These are phyloP conservation scores for Botrytis deweyae DNA, from an alignment of 2,329 filamentous ascomycete genomes.

Conservation along the genomic window DNA sequence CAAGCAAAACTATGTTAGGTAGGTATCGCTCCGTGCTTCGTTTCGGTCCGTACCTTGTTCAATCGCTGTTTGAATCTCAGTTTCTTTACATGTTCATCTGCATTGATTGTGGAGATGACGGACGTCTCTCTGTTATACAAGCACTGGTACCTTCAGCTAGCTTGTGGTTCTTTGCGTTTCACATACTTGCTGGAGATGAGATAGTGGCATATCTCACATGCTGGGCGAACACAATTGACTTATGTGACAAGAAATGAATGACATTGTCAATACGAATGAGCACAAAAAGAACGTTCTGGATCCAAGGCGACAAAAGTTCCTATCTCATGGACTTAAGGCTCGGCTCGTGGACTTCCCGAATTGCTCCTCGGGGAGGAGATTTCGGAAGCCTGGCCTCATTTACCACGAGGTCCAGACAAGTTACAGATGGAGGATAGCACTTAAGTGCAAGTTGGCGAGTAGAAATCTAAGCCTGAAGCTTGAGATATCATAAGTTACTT, in stretches of 20 bases:
- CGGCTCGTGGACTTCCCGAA: slow-evolving; percentile 3
- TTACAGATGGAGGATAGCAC: neutral
- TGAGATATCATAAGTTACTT: neutral
- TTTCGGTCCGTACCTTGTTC: slow-evolving; percentile 13
- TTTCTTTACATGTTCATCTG: slow-evolving; percentile 12
- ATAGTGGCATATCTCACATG: slow-evolving; percentile 1
- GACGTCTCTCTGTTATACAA: slow-evolving; percentile 5
- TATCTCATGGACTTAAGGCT: slow-evolving; percentile 4
- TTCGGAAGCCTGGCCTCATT: neutral
- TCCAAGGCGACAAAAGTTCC: neutral
- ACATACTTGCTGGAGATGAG: slow-evolving; percentile 7
- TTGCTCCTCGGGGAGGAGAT: neutral
- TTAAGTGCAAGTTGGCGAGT: neutral
- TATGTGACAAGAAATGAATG: neutral
- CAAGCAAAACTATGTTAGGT: slow-evolving; percentile 1
- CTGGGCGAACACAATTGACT: neutral
- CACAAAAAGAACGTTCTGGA: slow-evolving; percentile 16
- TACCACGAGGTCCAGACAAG: slow-evolving; percentile 7
- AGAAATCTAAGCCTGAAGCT: neutral
- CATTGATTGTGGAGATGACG: slow-evolving; percentile 14
- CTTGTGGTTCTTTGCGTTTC: neutral
- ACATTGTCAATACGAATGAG: neutral
- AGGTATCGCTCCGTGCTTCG: slow-evolving; percentile 11
- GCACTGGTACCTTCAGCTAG: neutral
- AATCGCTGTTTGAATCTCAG: slow-evolving; percentile 7